These are phyloP conservation scores for Phytophthora quininea DNA, from an alignment of 352 stramenopile genomes.

Conservation along the genomic window DNA sequence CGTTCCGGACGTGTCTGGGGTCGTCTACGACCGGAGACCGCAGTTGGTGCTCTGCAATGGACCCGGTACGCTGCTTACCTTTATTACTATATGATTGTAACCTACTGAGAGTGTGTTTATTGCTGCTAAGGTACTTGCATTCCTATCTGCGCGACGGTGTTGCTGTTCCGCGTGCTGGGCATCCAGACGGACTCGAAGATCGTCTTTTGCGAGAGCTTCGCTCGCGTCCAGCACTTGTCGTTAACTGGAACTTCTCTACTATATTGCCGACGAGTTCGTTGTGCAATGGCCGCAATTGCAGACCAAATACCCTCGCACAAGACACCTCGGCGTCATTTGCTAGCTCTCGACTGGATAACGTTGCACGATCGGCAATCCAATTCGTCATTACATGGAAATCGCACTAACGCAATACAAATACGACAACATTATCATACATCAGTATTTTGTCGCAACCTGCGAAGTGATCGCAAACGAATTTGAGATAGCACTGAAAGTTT, in stretches of 20 bases:
- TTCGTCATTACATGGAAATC: too few relatives aligned
- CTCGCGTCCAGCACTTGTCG: slow-evolving; percentile 91
- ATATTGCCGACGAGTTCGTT: slow-evolving; percentile 93
- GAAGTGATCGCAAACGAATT: too few relatives aligned
- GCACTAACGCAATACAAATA: background rate
- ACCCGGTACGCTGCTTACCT: slow-evolving; percentile 38
- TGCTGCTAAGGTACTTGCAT: slow-evolving; percentile 88
- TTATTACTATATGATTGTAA: slow-evolving; percentile 7
- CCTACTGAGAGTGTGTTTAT: slow-evolving; percentile 18
- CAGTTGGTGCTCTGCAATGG: slow-evolving; percentile 95
- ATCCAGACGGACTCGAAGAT: slow-evolving; percentile 75
- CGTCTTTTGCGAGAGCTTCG: slow-evolving; percentile 96
- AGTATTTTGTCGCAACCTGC: background rate
- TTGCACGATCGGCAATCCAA: too few relatives aligned
- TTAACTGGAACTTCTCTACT: slow-evolving; percentile 94
- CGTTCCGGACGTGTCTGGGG: slow-evolving; percentile 77
- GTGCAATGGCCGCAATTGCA: slow-evolving; percentile 94
- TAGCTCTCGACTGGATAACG: slow-evolving; percentile 30
- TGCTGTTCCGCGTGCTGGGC: slow-evolving; percentile 86
- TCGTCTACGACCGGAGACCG: slow-evolving; percentile 80
- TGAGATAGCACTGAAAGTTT: background rate
- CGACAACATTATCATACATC: slow-evolving; percentile 13
- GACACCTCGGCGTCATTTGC: slow-evolving; percentile 89
- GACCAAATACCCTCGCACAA: slow-evolving; percentile 76
- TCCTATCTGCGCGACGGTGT: slow-evolving; percentile 86